Conservation (phyloP, 2,329 filamentous ascomycete genomes). For the Apiospora malaysiana region DNA sequence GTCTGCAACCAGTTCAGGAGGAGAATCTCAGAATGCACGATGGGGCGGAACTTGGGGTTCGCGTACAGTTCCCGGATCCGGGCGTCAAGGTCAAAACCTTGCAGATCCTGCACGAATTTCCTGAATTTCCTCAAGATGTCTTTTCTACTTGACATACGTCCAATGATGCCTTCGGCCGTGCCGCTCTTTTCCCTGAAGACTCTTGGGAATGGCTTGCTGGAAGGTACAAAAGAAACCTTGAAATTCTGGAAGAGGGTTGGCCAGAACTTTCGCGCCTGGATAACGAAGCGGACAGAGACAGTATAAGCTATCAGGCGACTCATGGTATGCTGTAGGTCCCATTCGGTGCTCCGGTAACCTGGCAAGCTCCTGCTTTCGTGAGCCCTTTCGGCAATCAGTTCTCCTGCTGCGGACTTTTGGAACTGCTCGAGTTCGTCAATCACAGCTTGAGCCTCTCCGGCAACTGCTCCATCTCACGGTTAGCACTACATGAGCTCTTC, state of each 20-base stretch:
- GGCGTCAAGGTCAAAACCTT: slow-evolving; percentile 26
- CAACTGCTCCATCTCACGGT: background rate
- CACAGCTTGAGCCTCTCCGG: background rate
- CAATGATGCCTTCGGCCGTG: slow-evolving; percentile 28
- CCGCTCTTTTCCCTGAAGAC: slow-evolving; percentile 21
- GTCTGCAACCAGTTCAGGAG: slow-evolving; percentile 30
- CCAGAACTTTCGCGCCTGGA: slow-evolving; percentile 24
- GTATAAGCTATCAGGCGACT: slow-evolving; percentile 28
- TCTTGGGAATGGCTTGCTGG: slow-evolving; percentile 18
- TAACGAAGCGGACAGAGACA: slow-evolving; percentile 13
- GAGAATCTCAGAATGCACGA: slow-evolving; percentile 32
- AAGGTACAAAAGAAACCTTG: slow-evolving; percentile 24
- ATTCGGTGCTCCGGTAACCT: background rate
- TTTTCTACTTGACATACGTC: slow-evolving; percentile 25
- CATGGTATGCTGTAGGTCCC: background rate
- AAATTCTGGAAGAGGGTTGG: slow-evolving; percentile 27
- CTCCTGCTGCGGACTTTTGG: background rate
- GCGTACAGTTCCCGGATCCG: slow-evolving; percentile 12
- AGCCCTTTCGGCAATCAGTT: background rate
- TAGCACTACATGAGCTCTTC: background rate
- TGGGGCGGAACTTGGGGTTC: slow-evolving; percentile 23
- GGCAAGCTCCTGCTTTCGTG: background rate
- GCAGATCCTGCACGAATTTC: slow-evolving; percentile 20
- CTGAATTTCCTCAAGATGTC: slow-evolving; percentile 19
- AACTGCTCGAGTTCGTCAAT: background rate